Evolutionary conservation across 202 grass and related monocot genomes (phyloP).

Genomic region (Saccharum hybrid): DNA sequence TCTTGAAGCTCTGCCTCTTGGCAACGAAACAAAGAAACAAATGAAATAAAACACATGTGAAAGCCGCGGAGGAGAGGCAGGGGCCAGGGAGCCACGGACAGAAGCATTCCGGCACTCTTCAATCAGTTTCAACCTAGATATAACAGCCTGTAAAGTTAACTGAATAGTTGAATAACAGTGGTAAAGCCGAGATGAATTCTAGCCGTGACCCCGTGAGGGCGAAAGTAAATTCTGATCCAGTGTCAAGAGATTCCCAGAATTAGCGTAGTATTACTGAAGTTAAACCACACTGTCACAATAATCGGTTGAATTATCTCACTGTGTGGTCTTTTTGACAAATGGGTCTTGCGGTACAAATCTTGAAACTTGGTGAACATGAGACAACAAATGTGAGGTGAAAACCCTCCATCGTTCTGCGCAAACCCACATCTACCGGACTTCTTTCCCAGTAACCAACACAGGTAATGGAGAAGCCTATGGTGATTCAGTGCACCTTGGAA

Average conservation of each 20-base stretch:
- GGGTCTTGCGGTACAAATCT: slow-evolving; percentile 41
- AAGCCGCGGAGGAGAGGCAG: not conserved
- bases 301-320: slow-evolving; percentile 17
- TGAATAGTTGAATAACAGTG: not conserved
- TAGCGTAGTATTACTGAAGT: slow-evolving; percentile 29
- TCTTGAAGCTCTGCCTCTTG: not conserved
- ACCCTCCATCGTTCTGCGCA: slow-evolving; percentile 34
- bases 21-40: not conserved
- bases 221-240: slow-evolving; percentile 7
- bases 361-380: slow-evolving; percentile 40
- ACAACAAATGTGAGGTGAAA: slow-evolving; percentile 49
- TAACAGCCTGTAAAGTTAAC: not conserved
- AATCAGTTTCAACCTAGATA: not conserved
- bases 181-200: not conserved
- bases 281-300: slow-evolving; percentile 33
- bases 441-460: slow-evolving; percentile 24
- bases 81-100: too few species aligned
- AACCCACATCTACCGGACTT: slow-evolving; percentile 20
- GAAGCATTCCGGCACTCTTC: not conserved
- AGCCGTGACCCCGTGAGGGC: too few species aligned
- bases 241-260: slow-evolving; percentile 26
- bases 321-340: slow-evolving; percentile 41
- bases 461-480: slow-evolving; percentile 30
- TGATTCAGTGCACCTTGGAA: slow-evolving; percentile 40
- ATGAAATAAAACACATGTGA: not conserved